Conservation (phyloP, 1,284 basidiomycete species). For the Pascua sp. region DNA sequence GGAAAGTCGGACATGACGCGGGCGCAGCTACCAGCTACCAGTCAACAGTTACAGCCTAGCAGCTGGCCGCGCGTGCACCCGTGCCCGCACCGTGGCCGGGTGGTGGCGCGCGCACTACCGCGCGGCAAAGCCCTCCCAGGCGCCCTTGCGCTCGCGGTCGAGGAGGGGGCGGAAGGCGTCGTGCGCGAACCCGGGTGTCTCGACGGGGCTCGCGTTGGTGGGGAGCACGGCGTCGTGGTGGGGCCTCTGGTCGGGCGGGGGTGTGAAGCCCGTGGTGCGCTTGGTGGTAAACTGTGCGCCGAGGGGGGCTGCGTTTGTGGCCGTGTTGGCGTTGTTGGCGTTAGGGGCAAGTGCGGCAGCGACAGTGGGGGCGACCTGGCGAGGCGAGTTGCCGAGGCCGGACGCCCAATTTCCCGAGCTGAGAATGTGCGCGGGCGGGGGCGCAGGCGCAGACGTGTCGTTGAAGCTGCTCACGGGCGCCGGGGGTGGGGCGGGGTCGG, state of each 20-base stretch:
- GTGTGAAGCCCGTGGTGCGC: slow-evolving; percentile 27
- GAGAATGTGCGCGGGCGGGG: slow-evolving; percentile 16
- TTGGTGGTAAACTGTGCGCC: slow-evolving; percentile 12
- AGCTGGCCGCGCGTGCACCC: too few species aligned
- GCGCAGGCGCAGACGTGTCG: slow-evolving; percentile 13
- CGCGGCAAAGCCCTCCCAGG: slow-evolving; percentile 9
- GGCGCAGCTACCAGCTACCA: too few species aligned
- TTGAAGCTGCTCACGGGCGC: slow-evolving; percentile 47
- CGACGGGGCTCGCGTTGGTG: slow-evolving; percentile 29
- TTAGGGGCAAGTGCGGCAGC: background rate
- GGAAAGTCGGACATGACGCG: too few species aligned
- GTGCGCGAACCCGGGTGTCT: slow-evolving; percentile 34
- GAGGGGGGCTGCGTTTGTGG: too few species aligned
- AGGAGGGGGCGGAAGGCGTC: slow-evolving; percentile 43
- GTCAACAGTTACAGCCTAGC: too few species aligned
- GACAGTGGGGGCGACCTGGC: slow-evolving; percentile 12
- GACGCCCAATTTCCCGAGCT: slow-evolving; percentile 9
- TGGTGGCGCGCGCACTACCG: too few species aligned
- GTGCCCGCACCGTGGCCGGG: too few species aligned
- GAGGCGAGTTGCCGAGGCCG: slow-evolving; percentile 24
- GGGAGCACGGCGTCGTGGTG: slow-evolving; percentile 33
- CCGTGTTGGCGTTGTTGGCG: background rate
- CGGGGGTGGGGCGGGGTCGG: slow-evolving; percentile 34
- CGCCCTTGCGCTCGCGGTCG: slow-evolving; percentile 16
- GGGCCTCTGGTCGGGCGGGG: slow-evolving; percentile 13